Evolutionary conservation across 208 protist genomes (phyloP).

Genomic region (Trypanosoma rangeli): DNA sequence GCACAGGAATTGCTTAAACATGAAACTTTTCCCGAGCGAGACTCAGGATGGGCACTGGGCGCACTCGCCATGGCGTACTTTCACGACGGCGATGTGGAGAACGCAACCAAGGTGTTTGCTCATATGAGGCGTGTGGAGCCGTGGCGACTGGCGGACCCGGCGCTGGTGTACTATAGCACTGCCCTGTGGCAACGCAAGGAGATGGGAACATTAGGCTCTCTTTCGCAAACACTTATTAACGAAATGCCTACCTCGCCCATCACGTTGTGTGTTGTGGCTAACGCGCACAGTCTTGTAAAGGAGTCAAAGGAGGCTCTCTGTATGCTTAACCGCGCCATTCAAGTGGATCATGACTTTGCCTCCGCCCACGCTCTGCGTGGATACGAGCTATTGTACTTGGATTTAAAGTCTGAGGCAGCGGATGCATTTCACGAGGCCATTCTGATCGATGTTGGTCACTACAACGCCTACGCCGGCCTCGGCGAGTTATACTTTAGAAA

Average conservation of each 20-base stretch:
- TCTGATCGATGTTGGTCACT: constrained; percentile 88
- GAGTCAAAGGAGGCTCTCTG: constrained; percentile 93
- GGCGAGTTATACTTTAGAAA: constrained; percentile 92
- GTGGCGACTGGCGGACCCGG: constrained; percentile 53
- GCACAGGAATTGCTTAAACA: constrained; percentile 15
- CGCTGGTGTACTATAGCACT: constrained; percentile 94
- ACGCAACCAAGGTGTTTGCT: constrained; percentile 50
- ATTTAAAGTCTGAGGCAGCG: constrained; percentile 92
- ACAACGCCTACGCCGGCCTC: constrained; percentile 97
- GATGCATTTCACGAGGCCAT: constrained; percentile 91
- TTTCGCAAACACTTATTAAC: constrained; percentile 91
- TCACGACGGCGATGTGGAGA: constrained; percentile 72
- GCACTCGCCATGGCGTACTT: constrained; percentile 70
- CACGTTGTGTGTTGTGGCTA: constrained; percentile 92
- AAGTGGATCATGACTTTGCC: constrained; percentile 80
- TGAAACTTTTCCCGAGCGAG: constrained; percentile 22
- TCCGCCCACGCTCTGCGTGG: constrained; percentile 95
- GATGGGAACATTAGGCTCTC: constrained; percentile 68
- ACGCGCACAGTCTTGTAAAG: constrained; percentile 94
- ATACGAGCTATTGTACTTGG: constrained; percentile 94
- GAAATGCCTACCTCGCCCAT: constrained; percentile 83
- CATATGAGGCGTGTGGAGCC: constrained; percentile 42
- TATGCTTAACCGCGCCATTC: constrained; percentile 93
- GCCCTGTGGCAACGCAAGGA: constrained; percentile 95
- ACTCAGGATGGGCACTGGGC: constrained; percentile 46